These are phyloP conservation scores for Umbelopsis isabellina DNA, from an alignment of 192 early-diverging fungal species.

Conservation along the genomic window DNA sequence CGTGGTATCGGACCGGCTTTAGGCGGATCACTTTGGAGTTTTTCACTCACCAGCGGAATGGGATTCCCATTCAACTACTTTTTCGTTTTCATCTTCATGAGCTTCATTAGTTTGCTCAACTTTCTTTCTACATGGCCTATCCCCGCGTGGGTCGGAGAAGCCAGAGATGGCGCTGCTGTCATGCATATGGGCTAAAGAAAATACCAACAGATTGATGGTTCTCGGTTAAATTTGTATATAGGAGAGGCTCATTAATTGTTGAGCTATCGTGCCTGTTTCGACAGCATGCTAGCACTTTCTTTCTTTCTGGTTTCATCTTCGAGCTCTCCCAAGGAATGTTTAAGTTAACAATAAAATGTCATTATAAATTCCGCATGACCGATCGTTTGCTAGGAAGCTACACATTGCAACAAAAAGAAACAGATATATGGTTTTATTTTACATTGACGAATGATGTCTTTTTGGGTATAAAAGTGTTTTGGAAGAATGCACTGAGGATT, in stretches of 20 bases:
- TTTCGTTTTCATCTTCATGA: slow-evolving; percentile 44
- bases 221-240: not conserved
- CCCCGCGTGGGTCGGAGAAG: slow-evolving; percentile 11
- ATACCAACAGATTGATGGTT: no score
- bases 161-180: slow-evolving; percentile 9
- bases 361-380: no score
- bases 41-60: slow-evolving; percentile 49
- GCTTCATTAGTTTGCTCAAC: slow-evolving; percentile 37
- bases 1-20: slow-evolving; percentile 56
- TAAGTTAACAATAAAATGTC: no score
- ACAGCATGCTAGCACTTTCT: no score
- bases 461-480: slow-evolving; percentile 9
- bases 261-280: no score
- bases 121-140: not conserved
- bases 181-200: slow-evolving; percentile 9
- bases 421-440: not conserved
- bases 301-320: no score
- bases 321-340: no score
- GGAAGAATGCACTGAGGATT: not conserved
- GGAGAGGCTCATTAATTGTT: no score
- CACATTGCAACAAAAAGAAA: no score
- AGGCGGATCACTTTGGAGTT: slow-evolving; percentile 58
- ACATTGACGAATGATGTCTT: not conserved
- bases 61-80: slow-evolving; percentile 60
- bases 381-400: no score